These are phyloP conservation scores for Wolfiporia cocos DNA, from an alignment of 1,284 basidiomycete species.

Conservation along the genomic window DNA sequence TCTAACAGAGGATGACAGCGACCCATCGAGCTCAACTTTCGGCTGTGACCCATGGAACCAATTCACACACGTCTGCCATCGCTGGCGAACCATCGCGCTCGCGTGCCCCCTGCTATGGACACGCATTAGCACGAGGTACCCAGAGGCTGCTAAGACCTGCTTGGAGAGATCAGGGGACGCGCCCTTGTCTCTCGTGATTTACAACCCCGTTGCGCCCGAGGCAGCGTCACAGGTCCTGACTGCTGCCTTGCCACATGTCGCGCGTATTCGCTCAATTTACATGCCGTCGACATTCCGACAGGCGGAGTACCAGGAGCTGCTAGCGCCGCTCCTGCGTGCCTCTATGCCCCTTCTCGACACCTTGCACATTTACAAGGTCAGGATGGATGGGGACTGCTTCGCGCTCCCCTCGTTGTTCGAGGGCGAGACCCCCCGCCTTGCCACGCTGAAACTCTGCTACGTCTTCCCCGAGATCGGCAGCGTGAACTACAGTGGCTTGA, in stretches of 20 bases:
- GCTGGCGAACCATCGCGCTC: constrained; percentile 22
- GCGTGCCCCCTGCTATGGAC: constrained; percentile 23
- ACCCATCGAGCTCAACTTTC: constrained; percentile 15
- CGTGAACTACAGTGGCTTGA: constrained; percentile 16
- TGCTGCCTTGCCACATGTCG: constrained; percentile 18
- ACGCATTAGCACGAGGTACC: constrained; percentile 23
- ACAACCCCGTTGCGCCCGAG: constrained; percentile 10
- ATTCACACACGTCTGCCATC: constrained; percentile 23
- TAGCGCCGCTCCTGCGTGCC: constrained; percentile 18
- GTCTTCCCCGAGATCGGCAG: constrained; percentile 16
- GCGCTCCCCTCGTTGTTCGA: constrained; percentile 21
- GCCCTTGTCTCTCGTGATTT: constrained; percentile 21
- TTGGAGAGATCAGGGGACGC: constrained; percentile 23
- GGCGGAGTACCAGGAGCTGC: constrained; percentile 15
- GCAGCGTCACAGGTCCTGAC: constrained; percentile 16
- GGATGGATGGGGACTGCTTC: constrained; percentile 16
- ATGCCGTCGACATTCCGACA: constrained; percentile 21
- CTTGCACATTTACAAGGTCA: constrained; percentile 20
- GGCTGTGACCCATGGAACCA: constrained; percentile 22
- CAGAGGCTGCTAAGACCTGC: constrained; percentile 20
- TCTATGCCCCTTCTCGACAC: constrained; percentile 22
- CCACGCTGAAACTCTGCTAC: constrained; percentile 20
- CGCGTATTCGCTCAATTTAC: constrained; percentile 22
- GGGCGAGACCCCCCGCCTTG: constrained; percentile 20
- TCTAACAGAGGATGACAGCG: constrained; percentile 15